Base-by-base conservation (phyloP, 441 rosid genomes). In the Flueggea neowawraea region DNA sequence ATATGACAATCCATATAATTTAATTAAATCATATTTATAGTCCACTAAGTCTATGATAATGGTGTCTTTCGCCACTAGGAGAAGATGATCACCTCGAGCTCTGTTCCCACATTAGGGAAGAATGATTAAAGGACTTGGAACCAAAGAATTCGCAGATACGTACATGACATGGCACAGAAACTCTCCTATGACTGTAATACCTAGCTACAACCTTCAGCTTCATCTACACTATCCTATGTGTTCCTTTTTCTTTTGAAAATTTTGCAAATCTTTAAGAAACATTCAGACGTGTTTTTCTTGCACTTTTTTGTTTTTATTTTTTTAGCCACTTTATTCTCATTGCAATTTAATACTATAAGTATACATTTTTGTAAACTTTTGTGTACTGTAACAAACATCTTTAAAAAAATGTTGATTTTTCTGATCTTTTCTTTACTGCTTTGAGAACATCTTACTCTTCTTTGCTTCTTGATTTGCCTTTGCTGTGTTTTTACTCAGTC, bases 31-130 rank as follows among this genome's bases (percentile, higher is more conserved):
- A 36, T 22, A 22, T 36, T 36, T 36, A 36, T 36, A 5, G 41
- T 36, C 9, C 7, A 36, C 7, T 36, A 36, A 10, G 50, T 10
- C 4, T 47, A 10, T 47, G n/a, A 11, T 47, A 2, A 47, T 47
- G 12, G n/a, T 10, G n/a, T 47, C 12, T 47, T 47, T 47, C 2
- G 4, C 14, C 65, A 58, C 58, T 51, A 64, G n/a, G 7, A 60
- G 54, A 57, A 39, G 52, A n/a, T 36, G 41, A 36, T 8, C 41
- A 36, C 80, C 76, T 80, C 78, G 80, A 77, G 84, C 80, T 65
- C 6, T 70, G 84, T 50, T 77, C 78, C 82, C 81, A 36, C 41
- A 80, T 72, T 68, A 65, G n/a, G 56, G 32, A 54, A 32, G 17
- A 66, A 71, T 65, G 71, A 50, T 47, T 56, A 13, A 32, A 68